Conservation (phyloP, 495 filamentous ascomycete genomes). For the Penicillium lividum region DNA sequence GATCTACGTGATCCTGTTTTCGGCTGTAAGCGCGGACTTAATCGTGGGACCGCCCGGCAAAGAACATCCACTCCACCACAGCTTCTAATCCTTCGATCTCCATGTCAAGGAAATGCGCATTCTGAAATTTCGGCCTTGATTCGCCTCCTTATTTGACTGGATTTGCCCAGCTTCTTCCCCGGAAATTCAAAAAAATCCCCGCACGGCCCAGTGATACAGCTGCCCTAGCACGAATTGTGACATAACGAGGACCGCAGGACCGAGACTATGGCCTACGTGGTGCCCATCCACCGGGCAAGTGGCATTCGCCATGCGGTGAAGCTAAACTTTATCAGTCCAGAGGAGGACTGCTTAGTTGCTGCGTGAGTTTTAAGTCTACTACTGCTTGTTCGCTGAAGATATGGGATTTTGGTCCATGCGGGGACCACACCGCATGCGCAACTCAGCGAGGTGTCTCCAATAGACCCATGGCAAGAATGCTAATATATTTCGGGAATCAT, state of each 20-base stretch:
- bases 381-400: neutral
- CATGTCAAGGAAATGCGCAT: constrained; percentile 16
- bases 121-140: constrained; percentile 6
- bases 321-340: constrained; percentile 67
- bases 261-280: constrained; percentile 81
- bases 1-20: constrained; percentile 17
- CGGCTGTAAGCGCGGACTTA: constrained; percentile 31
- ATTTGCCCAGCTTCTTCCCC: neutral
- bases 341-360: constrained; percentile 80
- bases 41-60: constrained; percentile 24
- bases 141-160: neutral
- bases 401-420: neutral
- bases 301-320: constrained; percentile 87
- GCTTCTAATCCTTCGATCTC: constrained; percentile 7
- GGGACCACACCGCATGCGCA: constrained; percentile 1
- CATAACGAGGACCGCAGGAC: constrained; percentile 6
- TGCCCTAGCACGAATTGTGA: constrained; percentile 15
- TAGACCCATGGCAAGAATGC: neutral
- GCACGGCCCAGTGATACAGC: constrained; percentile 12
- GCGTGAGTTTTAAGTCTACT: constrained; percentile 60
- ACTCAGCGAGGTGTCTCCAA: neutral
- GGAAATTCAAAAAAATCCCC: neutral
- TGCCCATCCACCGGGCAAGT: constrained; percentile 88
- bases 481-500: constrained; percentile 6
- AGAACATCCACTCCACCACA: constrained; percentile 11